phyloP scores from a whole-genome alignment of 495 filamentous ascomycete species.

The Talaromyces ruber region DNA sequence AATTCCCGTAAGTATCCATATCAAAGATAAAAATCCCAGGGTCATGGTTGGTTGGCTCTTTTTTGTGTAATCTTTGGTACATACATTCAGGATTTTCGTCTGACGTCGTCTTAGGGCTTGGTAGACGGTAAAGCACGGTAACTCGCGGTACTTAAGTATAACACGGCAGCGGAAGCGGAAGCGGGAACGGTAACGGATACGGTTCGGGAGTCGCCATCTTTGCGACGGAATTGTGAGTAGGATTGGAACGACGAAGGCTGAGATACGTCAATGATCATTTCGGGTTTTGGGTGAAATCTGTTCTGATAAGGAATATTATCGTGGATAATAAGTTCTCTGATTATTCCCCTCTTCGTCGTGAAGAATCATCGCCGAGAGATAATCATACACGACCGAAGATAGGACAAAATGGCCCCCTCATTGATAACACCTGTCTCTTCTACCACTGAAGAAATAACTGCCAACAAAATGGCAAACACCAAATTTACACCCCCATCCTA shows the following conservation, averaged over 20 bases:
- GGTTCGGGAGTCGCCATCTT: background rate
- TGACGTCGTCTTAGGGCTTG: constrained; percentile 2
- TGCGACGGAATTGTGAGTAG: background rate
- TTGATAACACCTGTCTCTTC: background rate
- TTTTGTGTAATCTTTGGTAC: background rate
- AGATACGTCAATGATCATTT: background rate
- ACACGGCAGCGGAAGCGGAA: constrained; percentile 17
- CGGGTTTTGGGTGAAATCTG: background rate
- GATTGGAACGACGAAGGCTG: background rate
- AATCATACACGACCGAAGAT: background rate
- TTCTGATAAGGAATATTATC: background rate
- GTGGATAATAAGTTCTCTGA: background rate
- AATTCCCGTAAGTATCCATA: background rate
- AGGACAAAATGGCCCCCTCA: background rate
- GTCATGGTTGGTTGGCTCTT: background rate
- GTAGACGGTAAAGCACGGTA: constrained; percentile 2
- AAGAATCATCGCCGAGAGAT: background rate
- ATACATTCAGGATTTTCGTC: background rate
- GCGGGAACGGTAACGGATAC: constrained; percentile 3
- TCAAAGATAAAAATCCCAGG: background rate
- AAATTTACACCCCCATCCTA: background rate
- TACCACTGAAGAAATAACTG: background rate
- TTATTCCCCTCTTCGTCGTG: background rate
- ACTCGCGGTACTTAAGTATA: background rate
- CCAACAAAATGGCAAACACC: background rate